Conservation (phyloP, 2,329 filamentous ascomycete species). For the Chrysoporthe austroafricana region DNA sequence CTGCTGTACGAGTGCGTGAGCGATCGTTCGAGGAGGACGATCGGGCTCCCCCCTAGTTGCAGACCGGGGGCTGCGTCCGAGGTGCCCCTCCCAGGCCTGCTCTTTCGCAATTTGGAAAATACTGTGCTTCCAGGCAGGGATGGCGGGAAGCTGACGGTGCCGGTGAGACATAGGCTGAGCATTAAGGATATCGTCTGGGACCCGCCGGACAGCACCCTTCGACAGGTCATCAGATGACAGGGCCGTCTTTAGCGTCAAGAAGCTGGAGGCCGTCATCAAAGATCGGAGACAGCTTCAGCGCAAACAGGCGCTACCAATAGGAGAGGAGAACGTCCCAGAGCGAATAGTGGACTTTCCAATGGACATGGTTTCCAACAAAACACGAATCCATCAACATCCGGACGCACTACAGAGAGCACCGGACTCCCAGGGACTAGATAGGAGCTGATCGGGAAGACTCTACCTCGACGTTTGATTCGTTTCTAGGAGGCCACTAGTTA, state of each 20-base stretch:
- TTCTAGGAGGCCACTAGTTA: too few species aligned
- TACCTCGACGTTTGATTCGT: too few species aligned
- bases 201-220: slow-evolving; percentile 37
- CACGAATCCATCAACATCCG: too few species aligned
- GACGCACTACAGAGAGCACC: too few species aligned
- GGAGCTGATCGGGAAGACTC: too few species aligned
- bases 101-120: slow-evolving; percentile 34
- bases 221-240: slow-evolving; percentile 31
- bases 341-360: too few species aligned
- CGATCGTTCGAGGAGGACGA: slow-evolving; percentile 40
- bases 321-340: not conserved
- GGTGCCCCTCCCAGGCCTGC: slow-evolving; percentile 33
- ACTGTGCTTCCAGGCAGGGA: slow-evolving; percentile 32
- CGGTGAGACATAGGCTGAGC: slow-evolving; percentile 36
- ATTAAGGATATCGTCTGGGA: slow-evolving; percentile 45
- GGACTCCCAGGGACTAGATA: too few species aligned
- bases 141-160: slow-evolving; percentile 18
- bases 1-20: slow-evolving; percentile 53
- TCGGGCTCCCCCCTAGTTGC: slow-evolving; percentile 34
- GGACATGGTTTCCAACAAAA: too few species aligned
- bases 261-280: too few species aligned
- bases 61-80: not conserved
- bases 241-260: not conserved
- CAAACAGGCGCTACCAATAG: too few species aligned
- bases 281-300: too few species aligned